phyloP scores from a whole-genome alignment of 345 rosid species.

The Rhodomyrtus tomentosa region DNA sequence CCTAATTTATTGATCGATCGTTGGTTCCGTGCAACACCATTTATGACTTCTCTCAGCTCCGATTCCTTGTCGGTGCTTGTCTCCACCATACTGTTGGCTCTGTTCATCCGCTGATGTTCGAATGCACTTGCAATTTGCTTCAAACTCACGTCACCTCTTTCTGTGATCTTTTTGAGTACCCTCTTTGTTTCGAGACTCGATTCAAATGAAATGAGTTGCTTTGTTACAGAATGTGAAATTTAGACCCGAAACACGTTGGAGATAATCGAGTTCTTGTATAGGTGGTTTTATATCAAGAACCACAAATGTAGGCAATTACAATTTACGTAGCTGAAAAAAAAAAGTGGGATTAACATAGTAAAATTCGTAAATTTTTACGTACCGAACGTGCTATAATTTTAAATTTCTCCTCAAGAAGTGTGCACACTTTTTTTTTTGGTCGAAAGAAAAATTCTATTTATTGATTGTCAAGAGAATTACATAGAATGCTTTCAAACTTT shows the following conservation, averaged over 20 bases:
- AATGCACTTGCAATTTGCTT: not conserved
- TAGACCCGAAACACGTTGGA: not conserved
- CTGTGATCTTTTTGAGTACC: not conserved
- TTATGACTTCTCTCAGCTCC: not conserved
- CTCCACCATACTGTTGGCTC: not conserved
- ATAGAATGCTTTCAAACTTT: no score
- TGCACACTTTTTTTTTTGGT: no score
- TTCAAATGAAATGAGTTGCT: not conserved
- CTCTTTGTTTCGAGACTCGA: not conserved
- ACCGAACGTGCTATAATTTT: not conserved
- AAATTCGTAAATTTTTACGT: not conserved
- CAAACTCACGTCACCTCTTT: not conserved
- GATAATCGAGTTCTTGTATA: not conserved
- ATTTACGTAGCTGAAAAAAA: not conserved
- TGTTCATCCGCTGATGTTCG: not conserved
- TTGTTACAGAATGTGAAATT: not conserved
- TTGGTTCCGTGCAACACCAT: no score
- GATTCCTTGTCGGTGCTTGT: not conserved
- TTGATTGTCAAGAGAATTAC: no score
- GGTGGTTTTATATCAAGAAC: not conserved
- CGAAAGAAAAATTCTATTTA: no score
- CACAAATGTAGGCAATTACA: not conserved
- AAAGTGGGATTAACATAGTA: not conserved
- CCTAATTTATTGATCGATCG: no score
- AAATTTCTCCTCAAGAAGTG: not conserved